Conservation (phyloP, 306 rosid genomes). For the Canavalia ensiformis region DNA sequence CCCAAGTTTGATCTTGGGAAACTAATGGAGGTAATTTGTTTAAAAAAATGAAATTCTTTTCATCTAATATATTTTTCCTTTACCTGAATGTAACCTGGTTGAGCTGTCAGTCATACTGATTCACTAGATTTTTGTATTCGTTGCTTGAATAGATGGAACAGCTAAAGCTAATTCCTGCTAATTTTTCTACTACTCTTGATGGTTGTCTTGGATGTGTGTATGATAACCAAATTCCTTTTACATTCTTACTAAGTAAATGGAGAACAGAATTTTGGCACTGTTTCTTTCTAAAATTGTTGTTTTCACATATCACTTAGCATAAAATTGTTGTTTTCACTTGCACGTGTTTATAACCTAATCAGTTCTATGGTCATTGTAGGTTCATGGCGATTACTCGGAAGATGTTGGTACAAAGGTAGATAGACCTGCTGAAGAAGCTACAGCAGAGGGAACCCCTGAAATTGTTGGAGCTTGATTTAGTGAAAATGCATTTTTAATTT, state of each 20-base stretch:
- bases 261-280: too few relatives aligned
- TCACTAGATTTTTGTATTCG: too few relatives aligned
- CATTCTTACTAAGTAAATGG: too few relatives aligned
- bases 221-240: too few relatives aligned
- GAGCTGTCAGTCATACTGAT: too few relatives aligned
- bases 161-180: too few relatives aligned
- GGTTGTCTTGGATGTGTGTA: too few relatives aligned
- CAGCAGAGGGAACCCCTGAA: constrained; percentile 67
- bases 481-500: constrained; percentile 5
- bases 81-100: not conserved
- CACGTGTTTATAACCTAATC: not conserved
- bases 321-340: not conserved
- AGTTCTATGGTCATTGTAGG: constrained; percentile 55
- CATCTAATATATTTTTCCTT: not conserved
- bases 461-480: constrained; percentile 74
- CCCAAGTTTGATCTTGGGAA: constrained; percentile 96
- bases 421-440: constrained; percentile 78
- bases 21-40: constrained; percentile 77
- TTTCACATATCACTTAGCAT: not conserved
- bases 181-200: too few relatives aligned
- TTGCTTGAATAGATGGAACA: too few relatives aligned
- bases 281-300: too few relatives aligned
- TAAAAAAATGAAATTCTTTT: too few relatives aligned
- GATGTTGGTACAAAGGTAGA: constrained; percentile 88
- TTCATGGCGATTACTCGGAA: constrained; percentile 81